Percentiles rank a stretch among this genome's conserved stretches.
phyloP scores from a whole-genome alignment of 2,329 filamentous ascomycete species.

The Alternaria solani region DNA sequence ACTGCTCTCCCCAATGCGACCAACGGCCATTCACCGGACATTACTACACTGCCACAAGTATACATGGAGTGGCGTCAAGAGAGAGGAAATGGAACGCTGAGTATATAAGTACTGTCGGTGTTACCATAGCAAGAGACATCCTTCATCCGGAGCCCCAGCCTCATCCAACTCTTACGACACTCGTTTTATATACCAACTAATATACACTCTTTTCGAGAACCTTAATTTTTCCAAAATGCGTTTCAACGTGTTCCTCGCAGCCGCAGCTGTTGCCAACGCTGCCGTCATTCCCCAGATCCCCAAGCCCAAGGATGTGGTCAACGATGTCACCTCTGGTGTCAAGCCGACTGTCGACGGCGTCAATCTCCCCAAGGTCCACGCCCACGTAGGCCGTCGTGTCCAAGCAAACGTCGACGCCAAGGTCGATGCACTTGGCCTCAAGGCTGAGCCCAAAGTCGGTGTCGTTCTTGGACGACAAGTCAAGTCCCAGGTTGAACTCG shows the following conservation, averaged over 20 bases:
- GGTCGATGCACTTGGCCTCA: not conserved
- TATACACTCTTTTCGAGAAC: not conserved
- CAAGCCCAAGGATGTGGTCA: not conserved
- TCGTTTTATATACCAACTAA: not conserved
- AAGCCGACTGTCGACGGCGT: not conserved
- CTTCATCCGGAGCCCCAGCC: not conserved
- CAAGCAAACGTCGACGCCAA: not conserved
- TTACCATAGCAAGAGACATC: not conserved
- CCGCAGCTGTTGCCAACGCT: conserved; percentile 3
- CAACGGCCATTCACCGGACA: conserved; percentile 4
- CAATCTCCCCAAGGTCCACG: not conserved
- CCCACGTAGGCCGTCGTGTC: not conserved
- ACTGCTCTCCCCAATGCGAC: not conserved
- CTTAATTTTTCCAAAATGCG: not conserved
- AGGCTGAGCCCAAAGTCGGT: not conserved
- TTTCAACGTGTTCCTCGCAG: conserved; percentile 1
- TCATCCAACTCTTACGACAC: not conserved
- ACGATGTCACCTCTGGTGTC: not conserved
- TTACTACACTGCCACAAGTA: not conserved
- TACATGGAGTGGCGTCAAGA: not conserved
- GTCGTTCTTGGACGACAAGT: not conserved
- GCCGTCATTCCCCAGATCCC: not conserved
- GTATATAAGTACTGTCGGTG: conserved; percentile 4
- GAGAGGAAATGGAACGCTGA: not conserved
- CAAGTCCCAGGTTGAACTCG: not conserved